phyloP scores from a whole-genome alignment of 164 flowering plant species.

The Annona cherimola region DNA sequence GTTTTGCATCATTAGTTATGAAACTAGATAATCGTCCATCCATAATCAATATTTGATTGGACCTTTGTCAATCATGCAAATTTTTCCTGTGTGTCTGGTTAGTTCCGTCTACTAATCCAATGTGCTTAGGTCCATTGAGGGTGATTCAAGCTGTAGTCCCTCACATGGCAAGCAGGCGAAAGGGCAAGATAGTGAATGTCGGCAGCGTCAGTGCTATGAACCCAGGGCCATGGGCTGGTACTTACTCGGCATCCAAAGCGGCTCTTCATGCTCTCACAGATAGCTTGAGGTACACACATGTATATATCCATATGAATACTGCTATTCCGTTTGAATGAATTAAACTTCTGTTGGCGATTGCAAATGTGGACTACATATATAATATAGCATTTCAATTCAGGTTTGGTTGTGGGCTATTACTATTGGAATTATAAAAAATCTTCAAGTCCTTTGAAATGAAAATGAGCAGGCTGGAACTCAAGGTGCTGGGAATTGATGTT shows the following conservation, averaged over 20 bases:
- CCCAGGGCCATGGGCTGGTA: slow-evolving; percentile 88
- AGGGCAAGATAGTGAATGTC: slow-evolving; percentile 81
- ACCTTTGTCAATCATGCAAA: not conserved
- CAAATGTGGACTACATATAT: no score
- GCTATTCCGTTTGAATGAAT: no score
- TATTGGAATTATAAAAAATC: no score
- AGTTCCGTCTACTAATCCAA: not conserved
- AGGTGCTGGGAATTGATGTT: slow-evolving; percentile 65
- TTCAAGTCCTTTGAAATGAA: not conserved
- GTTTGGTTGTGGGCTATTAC: no score
- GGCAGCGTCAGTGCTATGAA: slow-evolving; percentile 76
- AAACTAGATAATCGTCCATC: not conserved
- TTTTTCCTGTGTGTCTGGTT: not conserved
- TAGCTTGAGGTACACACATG: slow-evolving; percentile 52
- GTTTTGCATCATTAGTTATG: not conserved
- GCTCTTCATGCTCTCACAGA: slow-evolving; percentile 78
- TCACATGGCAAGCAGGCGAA: slow-evolving; percentile 73
- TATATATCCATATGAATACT: no score
- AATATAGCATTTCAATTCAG: not conserved
- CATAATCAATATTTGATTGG: not conserved
- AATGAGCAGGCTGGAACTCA: slow-evolving; percentile 68
- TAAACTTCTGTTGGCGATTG: no score
- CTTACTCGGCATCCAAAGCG: slow-evolving; percentile 78
- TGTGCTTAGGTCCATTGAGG: slow-evolving; percentile 61
- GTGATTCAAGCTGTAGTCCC: slow-evolving; percentile 86